A percentile compares a stretch with the other conserved stretches of the same genome.
Conservation (phyloP, 345 rosid genomes). For the Clausena lansium region DNA sequence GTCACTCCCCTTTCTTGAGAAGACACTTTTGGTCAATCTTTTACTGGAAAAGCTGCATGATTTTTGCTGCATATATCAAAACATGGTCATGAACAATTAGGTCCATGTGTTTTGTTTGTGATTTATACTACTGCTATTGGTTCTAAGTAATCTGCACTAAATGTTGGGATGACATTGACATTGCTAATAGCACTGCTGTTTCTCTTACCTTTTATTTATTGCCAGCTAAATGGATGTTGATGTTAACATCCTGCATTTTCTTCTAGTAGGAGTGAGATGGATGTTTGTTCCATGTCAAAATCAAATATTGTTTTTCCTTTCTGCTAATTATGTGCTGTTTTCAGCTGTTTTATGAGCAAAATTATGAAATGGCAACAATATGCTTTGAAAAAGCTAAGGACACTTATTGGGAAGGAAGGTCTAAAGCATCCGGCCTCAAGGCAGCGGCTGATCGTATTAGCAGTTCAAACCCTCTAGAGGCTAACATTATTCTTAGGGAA, state of each 20-base stretch:
- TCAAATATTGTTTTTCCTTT: background rate
- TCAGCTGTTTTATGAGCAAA: conserved; percentile 43
- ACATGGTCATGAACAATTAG: background rate
- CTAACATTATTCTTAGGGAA: conserved; percentile 31
- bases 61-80: background rate
- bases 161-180: background rate
- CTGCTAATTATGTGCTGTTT: background rate
- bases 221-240: background rate
- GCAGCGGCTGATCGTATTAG: conserved; percentile 38
- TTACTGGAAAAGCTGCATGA: background rate
- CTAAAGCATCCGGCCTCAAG: conserved; percentile 44
- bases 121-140: background rate
- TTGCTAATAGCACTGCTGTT: background rate
- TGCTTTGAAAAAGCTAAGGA: conserved; percentile 53
- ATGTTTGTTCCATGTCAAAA: background rate
- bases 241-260: background rate
- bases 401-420: conserved; percentile 33
- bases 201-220: background rate
- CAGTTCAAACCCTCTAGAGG: conserved; percentile 31
- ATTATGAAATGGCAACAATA: conserved; percentile 44
- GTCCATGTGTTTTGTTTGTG: background rate
- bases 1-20: background rate
- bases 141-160: background rate
- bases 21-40: background rate
- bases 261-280: background rate